phyloP scores from a whole-genome alignment of 192 early-diverging fungal species.

The Dimargaris cristalligena region DNA sequence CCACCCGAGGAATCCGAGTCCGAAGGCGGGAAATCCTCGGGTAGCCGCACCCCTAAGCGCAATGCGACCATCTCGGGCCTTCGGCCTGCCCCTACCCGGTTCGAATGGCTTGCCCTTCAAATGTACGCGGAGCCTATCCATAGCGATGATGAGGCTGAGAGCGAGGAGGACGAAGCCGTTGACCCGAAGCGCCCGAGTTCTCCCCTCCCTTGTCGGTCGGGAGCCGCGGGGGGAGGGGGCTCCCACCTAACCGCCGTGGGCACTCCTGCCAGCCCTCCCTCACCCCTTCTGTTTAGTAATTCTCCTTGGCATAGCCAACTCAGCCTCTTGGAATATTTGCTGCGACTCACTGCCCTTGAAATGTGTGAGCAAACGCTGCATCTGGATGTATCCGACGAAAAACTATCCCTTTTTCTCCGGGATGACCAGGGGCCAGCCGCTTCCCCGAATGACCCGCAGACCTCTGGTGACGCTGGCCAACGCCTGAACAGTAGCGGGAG shows the following conservation, averaged over 20 bases:
- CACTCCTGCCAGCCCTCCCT: neutral
- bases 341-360: constrained; percentile 45
- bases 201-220: no score
- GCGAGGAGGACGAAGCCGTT: constrained; percentile 4
- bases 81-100: neutral
- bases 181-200: no score
- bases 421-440: constrained; percentile 17
- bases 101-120: neutral
- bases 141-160: constrained; percentile 13
- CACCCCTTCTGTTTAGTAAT: constrained; percentile 11
- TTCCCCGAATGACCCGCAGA: neutral
- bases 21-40: neutral
- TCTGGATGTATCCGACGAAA: constrained; percentile 47
- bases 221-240: no score
- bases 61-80: neutral
- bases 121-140: neutral
- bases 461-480: neutral
- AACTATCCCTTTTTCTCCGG: constrained; percentile 36
- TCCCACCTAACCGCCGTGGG: no score
- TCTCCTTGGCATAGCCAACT: constrained; percentile 27
- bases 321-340: constrained; percentile 42
- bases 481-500: constrained; percentile 3
- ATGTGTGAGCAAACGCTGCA: constrained; percentile 42
- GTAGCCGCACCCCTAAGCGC: neutral
- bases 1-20: neutral